Evolutionary conservation across 306 rosid species (phyloP).

Genomic region (Dalbergia oliveri): DNA sequence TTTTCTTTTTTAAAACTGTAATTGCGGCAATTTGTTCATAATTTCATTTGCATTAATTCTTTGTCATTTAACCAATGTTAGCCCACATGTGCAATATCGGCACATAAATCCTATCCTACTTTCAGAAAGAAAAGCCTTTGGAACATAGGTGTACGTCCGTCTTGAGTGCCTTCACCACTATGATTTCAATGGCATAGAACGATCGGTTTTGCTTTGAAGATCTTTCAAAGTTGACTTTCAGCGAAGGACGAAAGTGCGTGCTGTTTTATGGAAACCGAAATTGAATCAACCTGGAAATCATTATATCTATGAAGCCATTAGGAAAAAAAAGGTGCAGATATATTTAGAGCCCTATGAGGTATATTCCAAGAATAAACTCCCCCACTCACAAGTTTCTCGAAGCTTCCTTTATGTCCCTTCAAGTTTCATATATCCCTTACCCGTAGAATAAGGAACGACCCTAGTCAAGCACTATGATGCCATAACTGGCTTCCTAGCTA

Average conservation of each 20-base stretch:
- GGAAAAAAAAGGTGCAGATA: slow-evolving; percentile 10
- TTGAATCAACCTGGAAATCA: slow-evolving; percentile 53
- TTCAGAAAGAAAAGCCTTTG: slow-evolving; percentile 2
- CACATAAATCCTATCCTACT: not conserved
- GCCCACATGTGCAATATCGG: slow-evolving; percentile 5
- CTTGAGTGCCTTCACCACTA: slow-evolving; percentile 52
- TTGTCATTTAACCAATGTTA: slow-evolving; percentile 6
- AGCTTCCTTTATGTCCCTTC: slow-evolving; percentile 22
- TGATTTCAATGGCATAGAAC: slow-evolving; percentile 47
- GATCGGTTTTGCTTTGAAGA: slow-evolving; percentile 24
- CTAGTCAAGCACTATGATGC: slow-evolving; percentile 38
- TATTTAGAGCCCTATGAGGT: slow-evolving; percentile 34
- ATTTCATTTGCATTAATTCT: not conserved
- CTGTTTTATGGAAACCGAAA: slow-evolving; percentile 40
- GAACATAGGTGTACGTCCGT: slow-evolving; percentile 16
- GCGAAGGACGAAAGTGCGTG: slow-evolving; percentile 6
- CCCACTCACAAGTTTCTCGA: slow-evolving; percentile 58
- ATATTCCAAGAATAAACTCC: slow-evolving; percentile 75
- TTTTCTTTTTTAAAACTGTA: not conserved
- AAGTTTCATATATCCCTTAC: not conserved
- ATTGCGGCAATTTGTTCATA: slow-evolving; percentile 9
- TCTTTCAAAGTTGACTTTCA: slow-evolving; percentile 46
- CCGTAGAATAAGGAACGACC: slow-evolving; percentile 35
- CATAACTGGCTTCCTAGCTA: slow-evolving; percentile 25
- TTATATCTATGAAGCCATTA: slow-evolving; percentile 41